phyloP scores from a whole-genome alignment of 176 grass and related monocot species.

The Zea luxurians region DNA sequence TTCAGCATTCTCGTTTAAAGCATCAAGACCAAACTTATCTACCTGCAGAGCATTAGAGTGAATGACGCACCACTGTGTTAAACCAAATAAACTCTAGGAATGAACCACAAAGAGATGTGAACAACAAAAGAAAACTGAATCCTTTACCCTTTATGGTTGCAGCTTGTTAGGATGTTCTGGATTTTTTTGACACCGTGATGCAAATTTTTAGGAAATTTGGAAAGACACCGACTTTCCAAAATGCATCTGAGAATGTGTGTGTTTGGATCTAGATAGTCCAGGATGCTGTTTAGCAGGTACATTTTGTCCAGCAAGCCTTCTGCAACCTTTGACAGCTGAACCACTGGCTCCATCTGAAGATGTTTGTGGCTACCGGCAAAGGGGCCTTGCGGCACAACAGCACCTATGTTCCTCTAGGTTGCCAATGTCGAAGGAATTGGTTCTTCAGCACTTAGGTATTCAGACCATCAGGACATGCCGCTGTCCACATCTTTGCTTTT shows the following conservation, averaged over 20 bases:
- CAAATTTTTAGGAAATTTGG: too few species aligned
- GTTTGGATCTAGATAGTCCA: too few species aligned
- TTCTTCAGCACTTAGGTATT: constrained; percentile 71
- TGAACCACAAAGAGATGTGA: background rate
- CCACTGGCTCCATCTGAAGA: background rate
- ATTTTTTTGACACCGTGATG: too few species aligned
- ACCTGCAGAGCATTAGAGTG: too few species aligned
- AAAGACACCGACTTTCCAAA: too few species aligned
- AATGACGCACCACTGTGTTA: background rate
- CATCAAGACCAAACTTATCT: too few species aligned
- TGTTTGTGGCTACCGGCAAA: constrained; percentile 43
- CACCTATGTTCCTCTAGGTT: constrained; percentile 58
- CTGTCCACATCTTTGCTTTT: constrained; percentile 71
- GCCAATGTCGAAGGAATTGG: constrained; percentile 51
- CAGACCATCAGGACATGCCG: constrained; percentile 64
- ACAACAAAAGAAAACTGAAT: constrained; percentile 8
- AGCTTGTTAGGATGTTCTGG: too few species aligned
- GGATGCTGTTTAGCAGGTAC: too few species aligned
- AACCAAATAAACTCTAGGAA: constrained; percentile 13
- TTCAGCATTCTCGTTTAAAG: constrained; percentile 48
- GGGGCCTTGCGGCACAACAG: constrained; percentile 47
- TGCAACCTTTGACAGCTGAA: too few species aligned
- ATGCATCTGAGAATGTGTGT: too few species aligned
- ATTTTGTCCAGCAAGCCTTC: too few species aligned
- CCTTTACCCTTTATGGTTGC: constrained; percentile 49